Evolutionary conservation across 2,329 filamentous ascomycete species (phyloP).

Genomic region (Raffaelea arxii): DNA sequence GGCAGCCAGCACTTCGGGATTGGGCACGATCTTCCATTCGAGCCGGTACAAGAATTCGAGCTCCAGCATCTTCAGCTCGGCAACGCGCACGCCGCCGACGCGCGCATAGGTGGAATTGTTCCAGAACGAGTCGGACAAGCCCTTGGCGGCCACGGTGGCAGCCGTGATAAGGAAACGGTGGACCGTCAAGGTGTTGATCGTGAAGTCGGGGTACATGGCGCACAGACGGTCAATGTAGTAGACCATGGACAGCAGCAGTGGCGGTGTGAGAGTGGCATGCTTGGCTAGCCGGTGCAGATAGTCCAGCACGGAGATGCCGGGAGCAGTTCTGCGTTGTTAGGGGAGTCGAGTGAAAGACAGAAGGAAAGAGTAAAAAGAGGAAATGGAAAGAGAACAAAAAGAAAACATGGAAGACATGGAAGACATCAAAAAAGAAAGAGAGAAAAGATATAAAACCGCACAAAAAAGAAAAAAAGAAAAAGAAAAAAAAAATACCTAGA

Average conservation of each 20-base stretch:
- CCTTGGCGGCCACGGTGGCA: slow-evolving; percentile 91
- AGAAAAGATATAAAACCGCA: background rate
- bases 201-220: slow-evolving; percentile 85
- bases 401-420: background rate
- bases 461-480: background rate
- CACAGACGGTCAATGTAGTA: slow-evolving; percentile 97
- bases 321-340: slow-evolving; percentile 43
- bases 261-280: slow-evolving; percentile 86
- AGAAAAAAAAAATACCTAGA: slow-evolving; percentile 52
- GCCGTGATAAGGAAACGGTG: slow-evolving; percentile 96
- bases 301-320: slow-evolving; percentile 87
- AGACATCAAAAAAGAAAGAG: too few relatives aligned
- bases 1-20: slow-evolving; percentile 84
- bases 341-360: background rate
- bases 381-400: background rate
- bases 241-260: slow-evolving; percentile 95
- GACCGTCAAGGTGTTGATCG: slow-evolving; percentile 90
- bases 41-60: slow-evolving; percentile 87
- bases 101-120: slow-evolving; percentile 94
- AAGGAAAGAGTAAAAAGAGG: background rate
- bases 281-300: slow-evolving; percentile 88
- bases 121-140: slow-evolving; percentile 94
- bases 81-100: slow-evolving; percentile 83
- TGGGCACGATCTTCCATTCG: slow-evolving; percentile 94
- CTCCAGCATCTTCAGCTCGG: slow-evolving; percentile 83